These are phyloP conservation scores for Physocladia obscura DNA, from an alignment of 192 early-diverging fungal genomes.

Conservation along the genomic window DNA sequence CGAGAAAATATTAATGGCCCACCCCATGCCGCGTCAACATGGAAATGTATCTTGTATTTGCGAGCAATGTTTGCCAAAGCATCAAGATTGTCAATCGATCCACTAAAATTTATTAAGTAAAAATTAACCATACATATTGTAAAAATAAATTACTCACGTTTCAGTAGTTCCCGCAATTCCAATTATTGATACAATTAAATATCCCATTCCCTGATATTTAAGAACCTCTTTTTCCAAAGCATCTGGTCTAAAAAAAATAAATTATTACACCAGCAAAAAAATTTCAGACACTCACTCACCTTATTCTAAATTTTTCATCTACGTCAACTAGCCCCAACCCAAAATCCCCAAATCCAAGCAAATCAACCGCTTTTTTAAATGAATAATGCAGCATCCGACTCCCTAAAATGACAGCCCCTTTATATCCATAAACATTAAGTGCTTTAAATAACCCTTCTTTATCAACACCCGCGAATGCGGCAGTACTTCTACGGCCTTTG, in stretches of 20 bases:
- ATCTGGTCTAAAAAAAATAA: slow-evolving; percentile 35
- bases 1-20: slow-evolving; percentile 56
- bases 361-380: slow-evolving; percentile 61
- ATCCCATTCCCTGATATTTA: slow-evolving; percentile 32
- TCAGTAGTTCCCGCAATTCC: slow-evolving; percentile 59
- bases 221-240: slow-evolving; percentile 35
- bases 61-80: slow-evolving; percentile 29
- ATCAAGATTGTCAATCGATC: slow-evolving; percentile 48
- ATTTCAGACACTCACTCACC: slow-evolving; percentile 14
- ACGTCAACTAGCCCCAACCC: slow-evolving; percentile 47
- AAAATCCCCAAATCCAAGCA: slow-evolving; percentile 56
- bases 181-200: slow-evolving; percentile 50
- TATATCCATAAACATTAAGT: slow-evolving; percentile 49
- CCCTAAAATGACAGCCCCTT: slow-evolving; percentile 51
- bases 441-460: slow-evolving; percentile 52
- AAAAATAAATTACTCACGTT: slow-evolving; percentile 38
- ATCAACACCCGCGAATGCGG: slow-evolving; percentile 46
- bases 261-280: slow-evolving; percentile 5
- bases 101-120: slow-evolving; percentile 20
- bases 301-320: slow-evolving; percentile 48
- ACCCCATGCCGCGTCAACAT: slow-evolving; percentile 63
- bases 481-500: slow-evolving; percentile 28
- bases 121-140: neutral
- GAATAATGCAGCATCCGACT: slow-evolving; percentile 57
- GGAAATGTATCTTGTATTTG: slow-evolving; percentile 47